Conservation (phyloP, 257 asterid genomes). For the Coffea eugenioides region DNA sequence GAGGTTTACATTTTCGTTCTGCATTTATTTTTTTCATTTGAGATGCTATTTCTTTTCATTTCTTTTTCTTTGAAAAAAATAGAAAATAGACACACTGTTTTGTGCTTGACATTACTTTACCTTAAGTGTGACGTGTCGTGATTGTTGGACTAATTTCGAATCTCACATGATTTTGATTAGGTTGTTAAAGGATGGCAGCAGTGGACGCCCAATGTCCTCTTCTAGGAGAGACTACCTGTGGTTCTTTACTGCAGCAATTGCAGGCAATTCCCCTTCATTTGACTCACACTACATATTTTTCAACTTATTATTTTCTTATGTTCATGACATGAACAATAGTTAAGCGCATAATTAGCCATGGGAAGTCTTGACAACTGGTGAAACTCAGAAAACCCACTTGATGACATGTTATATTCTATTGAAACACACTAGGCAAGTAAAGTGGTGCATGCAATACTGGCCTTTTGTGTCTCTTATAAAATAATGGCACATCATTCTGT, state of each 20-base stretch:
- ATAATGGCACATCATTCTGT: background rate
- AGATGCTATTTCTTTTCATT: background rate
- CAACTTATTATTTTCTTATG: background rate
- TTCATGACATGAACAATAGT: background rate
- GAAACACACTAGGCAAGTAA: background rate
- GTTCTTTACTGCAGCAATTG: conserved; percentile 76
- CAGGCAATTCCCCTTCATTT: conserved; percentile 46
- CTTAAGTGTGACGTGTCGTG: background rate
- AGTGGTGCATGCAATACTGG: background rate
- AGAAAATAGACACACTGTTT: too few relatives aligned
- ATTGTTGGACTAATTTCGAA: background rate
- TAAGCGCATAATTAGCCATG: too few relatives aligned
- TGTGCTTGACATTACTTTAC: background rate
- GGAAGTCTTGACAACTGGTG: background rate
- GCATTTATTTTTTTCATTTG: background rate
- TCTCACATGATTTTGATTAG: conserved; percentile 9
- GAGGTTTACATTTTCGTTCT: background rate
- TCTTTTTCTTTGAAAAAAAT: background rate
- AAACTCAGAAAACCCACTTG: background rate
- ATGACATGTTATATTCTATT: background rate
- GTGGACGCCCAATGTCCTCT: conserved; percentile 55
- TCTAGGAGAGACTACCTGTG: conserved; percentile 65
- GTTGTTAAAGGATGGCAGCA: conserved; percentile 57
- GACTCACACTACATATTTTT: background rate
- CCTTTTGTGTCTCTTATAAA: background rate